Conservation (phyloP, 2,329 filamentous ascomycete species). For the Escovopsis sp. region DNA sequence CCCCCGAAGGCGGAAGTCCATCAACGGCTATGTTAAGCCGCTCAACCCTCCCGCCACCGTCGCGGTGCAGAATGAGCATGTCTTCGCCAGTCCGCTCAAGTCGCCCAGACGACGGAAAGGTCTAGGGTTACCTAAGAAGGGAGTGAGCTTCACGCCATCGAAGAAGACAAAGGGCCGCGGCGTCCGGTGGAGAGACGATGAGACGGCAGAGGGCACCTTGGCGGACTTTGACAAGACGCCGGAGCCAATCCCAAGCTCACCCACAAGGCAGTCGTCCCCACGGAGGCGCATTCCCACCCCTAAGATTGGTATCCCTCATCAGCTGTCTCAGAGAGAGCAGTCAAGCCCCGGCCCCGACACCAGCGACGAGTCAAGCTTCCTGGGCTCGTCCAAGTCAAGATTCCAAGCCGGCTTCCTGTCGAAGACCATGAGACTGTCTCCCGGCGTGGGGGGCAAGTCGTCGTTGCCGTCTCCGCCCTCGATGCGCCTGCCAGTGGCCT, state of each 20-base stretch:
- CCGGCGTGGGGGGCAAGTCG: constrained; percentile 35
- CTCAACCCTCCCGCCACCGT: constrained; percentile 29
- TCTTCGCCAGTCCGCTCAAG: constrained; percentile 43
- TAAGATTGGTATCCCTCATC: not conserved
- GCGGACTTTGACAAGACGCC: constrained; percentile 90
- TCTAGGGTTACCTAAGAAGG: constrained; percentile 46
- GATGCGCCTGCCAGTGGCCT: constrained; percentile 42
- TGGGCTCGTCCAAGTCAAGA: constrained; percentile 46
- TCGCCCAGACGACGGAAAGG: constrained; percentile 66
- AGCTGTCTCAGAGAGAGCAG: constrained; percentile 23
- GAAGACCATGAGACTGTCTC: constrained; percentile 28
- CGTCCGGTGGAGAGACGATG: constrained; percentile 90
- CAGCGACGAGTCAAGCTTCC: constrained; percentile 22
- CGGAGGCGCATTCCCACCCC: constrained; percentile 20
- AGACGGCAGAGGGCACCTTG: constrained; percentile 63
- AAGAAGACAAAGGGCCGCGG: constrained; percentile 64
- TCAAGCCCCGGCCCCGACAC: constrained; percentile 45
- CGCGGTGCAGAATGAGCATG: constrained; percentile 17
- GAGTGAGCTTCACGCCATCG: constrained; percentile 65
- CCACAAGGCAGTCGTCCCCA: constrained; percentile 29
- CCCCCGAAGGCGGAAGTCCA: constrained; percentile 54
- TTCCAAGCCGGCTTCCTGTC: constrained; percentile 84
- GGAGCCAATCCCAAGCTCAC: constrained; percentile 43
- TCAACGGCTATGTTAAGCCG: constrained; percentile 26
- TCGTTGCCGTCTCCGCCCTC: constrained; percentile 42